phyloP scores from a whole-genome alignment of 108 stramenopile genomes.

The Halocafeteria seosinensis region DNA sequence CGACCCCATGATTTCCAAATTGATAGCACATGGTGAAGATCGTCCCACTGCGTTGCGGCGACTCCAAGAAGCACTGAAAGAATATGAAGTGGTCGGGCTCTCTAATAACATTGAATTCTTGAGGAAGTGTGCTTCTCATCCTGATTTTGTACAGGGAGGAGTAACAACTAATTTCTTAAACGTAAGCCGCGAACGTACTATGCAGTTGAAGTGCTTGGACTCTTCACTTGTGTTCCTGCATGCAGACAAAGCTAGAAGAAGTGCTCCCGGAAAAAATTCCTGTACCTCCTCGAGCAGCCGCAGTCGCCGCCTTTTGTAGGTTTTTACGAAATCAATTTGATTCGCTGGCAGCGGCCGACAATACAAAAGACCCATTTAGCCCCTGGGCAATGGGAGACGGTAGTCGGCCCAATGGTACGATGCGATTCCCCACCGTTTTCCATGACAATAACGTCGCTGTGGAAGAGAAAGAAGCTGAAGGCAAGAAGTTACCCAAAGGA shows the following conservation, averaged over 20 bases:
- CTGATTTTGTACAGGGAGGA: conserved; percentile 47
- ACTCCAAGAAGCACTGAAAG: conserved; percentile 35
- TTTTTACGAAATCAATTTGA: too few species aligned
- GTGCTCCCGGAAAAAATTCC: not conserved
- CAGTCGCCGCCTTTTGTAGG: conserved; percentile 1
- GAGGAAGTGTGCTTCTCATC: conserved; percentile 47
- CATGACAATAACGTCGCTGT: too few species aligned
- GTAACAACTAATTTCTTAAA: conserved; percentile 62
- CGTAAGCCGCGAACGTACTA: too few species aligned
- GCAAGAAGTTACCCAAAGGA: too few species aligned
- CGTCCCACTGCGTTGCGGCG: conserved; percentile 38
- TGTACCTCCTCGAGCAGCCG: not conserved
- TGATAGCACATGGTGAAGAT: conserved; percentile 23
- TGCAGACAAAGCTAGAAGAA: not conserved
- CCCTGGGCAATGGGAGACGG: too few species aligned
- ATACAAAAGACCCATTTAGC: too few species aligned
- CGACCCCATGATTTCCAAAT: conserved; percentile 46
- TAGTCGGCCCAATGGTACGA: too few species aligned
- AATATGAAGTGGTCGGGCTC: conserved; percentile 58
- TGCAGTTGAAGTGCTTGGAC: too few species aligned
- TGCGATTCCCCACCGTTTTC: too few species aligned
- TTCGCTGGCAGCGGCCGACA: too few species aligned
- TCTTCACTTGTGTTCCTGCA: too few species aligned
- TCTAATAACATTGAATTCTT: conserved; percentile 68
- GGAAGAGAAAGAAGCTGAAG: too few species aligned